A percentile compares a stretch with the other conserved stretches of the same genome.
phyloP scores from a whole-genome alignment of 371 early-diverging fungal genomes.

The Blakeslea trispora region DNA sequence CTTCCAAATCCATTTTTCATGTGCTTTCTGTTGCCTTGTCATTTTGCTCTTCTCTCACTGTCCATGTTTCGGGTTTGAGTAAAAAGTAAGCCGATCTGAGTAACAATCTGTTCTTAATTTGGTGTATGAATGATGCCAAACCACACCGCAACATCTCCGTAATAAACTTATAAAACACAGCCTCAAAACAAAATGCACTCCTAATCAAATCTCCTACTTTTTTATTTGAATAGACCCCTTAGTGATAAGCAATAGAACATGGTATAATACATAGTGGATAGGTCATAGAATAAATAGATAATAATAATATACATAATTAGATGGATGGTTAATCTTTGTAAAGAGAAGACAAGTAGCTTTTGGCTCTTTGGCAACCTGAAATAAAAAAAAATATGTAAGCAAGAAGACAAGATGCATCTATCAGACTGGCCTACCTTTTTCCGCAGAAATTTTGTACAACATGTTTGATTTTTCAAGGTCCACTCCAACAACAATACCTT shows the following conservation, averaged over 20 bases:
- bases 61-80: conserved; percentile 4
- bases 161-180: neutral
- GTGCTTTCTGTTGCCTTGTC: neutral
- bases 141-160: neutral
- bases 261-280: too few species aligned
- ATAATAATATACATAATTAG: too few species aligned
- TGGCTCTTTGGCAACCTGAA: too few species aligned
- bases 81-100: conserved; percentile 10
- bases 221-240: neutral
- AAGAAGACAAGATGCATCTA: neutral
- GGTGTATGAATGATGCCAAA: conserved; percentile 14
- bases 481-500: conserved; percentile 21
- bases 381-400: too few species aligned
- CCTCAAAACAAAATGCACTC: neutral
- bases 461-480: conserved; percentile 23
- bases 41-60: neutral
- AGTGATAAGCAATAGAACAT: too few species aligned
- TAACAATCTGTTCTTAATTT: conserved; percentile 4
- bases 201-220: neutral
- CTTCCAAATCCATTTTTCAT: too few species aligned
- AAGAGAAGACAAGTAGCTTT: too few species aligned
- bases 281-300: too few species aligned
- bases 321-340: too few species aligned
- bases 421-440: conserved; percentile 13
- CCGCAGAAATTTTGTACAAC: conserved; percentile 27